These are phyloP conservation scores for Diaporthe velutina DNA, from an alignment of 2,329 filamentous ascomycete genomes.

Conservation along the genomic window DNA sequence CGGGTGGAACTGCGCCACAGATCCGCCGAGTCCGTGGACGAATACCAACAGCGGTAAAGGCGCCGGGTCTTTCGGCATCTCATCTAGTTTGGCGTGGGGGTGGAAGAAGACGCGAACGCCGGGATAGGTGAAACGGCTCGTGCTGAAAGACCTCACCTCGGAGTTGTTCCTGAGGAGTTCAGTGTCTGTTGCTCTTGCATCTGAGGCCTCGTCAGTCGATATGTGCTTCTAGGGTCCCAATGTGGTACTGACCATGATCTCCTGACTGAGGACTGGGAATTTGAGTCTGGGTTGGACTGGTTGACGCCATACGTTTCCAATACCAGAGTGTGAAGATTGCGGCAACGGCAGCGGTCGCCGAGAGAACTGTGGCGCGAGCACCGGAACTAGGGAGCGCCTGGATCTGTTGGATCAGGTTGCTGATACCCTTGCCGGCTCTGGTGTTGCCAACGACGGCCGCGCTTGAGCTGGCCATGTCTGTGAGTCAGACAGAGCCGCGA, in stretches of 20 bases:
- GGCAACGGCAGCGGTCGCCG: conserved; percentile 27
- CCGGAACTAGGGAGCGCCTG: conserved; percentile 11
- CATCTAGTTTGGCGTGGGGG: conserved; percentile 83
- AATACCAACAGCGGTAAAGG: conserved; percentile 90
- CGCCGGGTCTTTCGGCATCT: conserved; percentile 79
- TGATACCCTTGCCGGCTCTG: conserved; percentile 29
- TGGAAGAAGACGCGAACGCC: conserved; percentile 86
- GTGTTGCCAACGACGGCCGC: conserved; percentile 23
- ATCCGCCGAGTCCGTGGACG: conserved; percentile 93
- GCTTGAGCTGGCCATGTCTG: conserved; percentile 35
- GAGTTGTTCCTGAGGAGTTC: conserved; percentile 85
- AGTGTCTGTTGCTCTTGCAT: conserved; percentile 75
- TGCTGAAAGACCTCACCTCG: conserved; percentile 78
- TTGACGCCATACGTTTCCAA: conserved; percentile 35
- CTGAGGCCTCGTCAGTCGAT: conserved; percentile 37
- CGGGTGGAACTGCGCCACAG: conserved; percentile 86
- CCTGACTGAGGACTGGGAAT: neutral
- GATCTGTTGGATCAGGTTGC: conserved; percentile 23
- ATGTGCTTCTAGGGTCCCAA: too few species aligned
- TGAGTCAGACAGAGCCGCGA: conserved; percentile 4
- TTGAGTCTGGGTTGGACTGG: conserved; percentile 14
- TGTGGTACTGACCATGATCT: conserved; percentile 26
- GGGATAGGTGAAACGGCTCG: conserved; percentile 77
- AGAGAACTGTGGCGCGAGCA: conserved; percentile 3
- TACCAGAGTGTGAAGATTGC: conserved; percentile 32